A percentile compares a stretch with the other conserved stretches of the same genome.
phyloP scores from a whole-genome alignment of 2,329 filamentous ascomycete genomes.

The Botryosphaeria dothidea region DNA sequence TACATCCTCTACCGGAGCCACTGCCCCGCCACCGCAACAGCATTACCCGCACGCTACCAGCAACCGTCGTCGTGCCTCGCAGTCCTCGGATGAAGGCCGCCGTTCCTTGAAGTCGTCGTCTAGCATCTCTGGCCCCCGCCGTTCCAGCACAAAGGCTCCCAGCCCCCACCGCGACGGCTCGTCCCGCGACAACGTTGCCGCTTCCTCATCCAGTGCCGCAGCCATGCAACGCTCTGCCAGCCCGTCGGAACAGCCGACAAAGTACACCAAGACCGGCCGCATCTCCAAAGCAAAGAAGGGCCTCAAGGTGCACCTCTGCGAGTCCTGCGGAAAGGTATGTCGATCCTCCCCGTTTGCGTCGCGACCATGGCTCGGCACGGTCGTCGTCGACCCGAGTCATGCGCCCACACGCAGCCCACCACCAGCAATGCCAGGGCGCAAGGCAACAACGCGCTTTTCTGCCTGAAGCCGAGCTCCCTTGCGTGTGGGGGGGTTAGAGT shows the following conservation, averaged over 20 bases:
- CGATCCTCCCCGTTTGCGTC: neutral
- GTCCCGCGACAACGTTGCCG: constrained; percentile 26
- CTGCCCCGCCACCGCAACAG: neutral
- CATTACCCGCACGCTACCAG: neutral
- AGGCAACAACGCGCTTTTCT: neutral
- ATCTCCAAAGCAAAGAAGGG: constrained; percentile 52
- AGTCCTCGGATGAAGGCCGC: constrained; percentile 15
- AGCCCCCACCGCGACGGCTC: constrained; percentile 30
- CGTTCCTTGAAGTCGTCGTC: constrained; percentile 12
- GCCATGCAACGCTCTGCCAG: constrained; percentile 36
- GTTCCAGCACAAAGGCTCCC: constrained; percentile 13
- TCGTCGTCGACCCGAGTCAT: constrained; percentile 1
- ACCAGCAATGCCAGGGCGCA: neutral
- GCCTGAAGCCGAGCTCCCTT: neutral
- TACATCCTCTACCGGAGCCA: neutral
- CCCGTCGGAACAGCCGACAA: constrained; percentile 29
- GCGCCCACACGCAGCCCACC: neutral
- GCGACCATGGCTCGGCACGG: neutral
- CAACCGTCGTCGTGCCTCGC: neutral
- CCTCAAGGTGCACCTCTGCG: constrained; percentile 46
- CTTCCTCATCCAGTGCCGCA: constrained; percentile 1
- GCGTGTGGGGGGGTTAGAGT: neutral
- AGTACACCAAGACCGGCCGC: constrained; percentile 48
- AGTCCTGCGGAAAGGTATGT: constrained; percentile 49
- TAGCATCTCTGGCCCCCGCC: constrained; percentile 4